phyloP scores from a whole-genome alignment of 306 rosid species.

The peach (Prunus persica) region DNA sequence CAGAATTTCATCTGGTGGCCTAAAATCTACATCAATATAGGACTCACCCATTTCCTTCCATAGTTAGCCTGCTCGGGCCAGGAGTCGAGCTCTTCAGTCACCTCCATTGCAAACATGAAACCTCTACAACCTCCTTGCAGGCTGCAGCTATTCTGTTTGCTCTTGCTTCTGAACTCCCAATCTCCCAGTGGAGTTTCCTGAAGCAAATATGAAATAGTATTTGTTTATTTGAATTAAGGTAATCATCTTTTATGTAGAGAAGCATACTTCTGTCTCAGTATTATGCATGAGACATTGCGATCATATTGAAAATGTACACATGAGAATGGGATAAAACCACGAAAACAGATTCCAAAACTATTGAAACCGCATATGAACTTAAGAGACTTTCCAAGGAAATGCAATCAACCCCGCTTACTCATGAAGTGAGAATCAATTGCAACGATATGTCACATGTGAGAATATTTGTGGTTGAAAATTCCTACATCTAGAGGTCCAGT shows the following conservation, averaged over 20 bases:
- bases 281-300: background rate
- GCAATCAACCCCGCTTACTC: background rate
- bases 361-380: background rate
- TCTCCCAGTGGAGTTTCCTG: slow-evolving; percentile 36
- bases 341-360: background rate
- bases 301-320: background rate
- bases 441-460: background rate
- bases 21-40: background rate
- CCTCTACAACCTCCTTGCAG: slow-evolving; percentile 35
- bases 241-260: background rate
- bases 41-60: slow-evolving; percentile 37
- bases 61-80: slow-evolving; percentile 35
- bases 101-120: slow-evolving; percentile 32
- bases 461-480: background rate
- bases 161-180: slow-evolving; percentile 41
- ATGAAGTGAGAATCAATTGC: background rate
- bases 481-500: background rate
- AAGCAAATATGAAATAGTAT: slow-evolving; percentile 5
- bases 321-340: background rate
- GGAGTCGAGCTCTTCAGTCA: slow-evolving; percentile 35
- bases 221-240: background rate
- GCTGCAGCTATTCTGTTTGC: slow-evolving; percentile 21
- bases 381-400: background rate
- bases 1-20: background rate
- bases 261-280: background rate